Evolutionary conservation across 2,329 filamentous ascomycete genomes (phyloP), one percentile per base, ranked within the genome.

Genomic region (Xylaria sp.): DNA sequence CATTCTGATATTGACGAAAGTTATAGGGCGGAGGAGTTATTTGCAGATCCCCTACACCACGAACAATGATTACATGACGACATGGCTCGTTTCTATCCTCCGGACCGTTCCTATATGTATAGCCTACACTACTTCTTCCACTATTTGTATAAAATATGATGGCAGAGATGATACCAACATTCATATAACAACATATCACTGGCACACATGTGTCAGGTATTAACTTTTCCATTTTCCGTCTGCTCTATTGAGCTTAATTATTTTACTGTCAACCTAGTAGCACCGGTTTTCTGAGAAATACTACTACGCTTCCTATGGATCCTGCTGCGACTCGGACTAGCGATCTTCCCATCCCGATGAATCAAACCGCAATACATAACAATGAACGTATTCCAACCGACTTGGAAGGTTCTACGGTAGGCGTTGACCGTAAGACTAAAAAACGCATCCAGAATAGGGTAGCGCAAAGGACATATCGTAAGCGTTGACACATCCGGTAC

Each of bases 361-460:
- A n/a, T 6, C 51, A 38, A 36, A 17, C 33, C 15, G 25, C 25
- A 11, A 13, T 22, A 47, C 33, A 27, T 5, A 53, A 22, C 5
- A 36, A 49, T 25, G 58, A 53, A 2, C 7, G 53, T 11, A 9
- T 17, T 22, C 45, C 50, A 11, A 44, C 56, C 5, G 36, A 65
- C 15, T n/a, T 42, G 6, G 63, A 65, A 55, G 57, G 42, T 44
- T 51, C 63, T 33, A 36, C 63, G 22, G 25, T 29, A 29, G 44
- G 36, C 15, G 42, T 65, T 51, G 63, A 66, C 42, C 63, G 58
- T 42, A 61, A 56, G 45, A 57, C 58, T 5, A 66, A 66, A 47
- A 66, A 66, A 22, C 63, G 63, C 13, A 66, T 66, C 13, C 63
- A 66, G 36, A 66, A 66, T 7, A 44, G 63, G 7, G 63, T 66